These are phyloP conservation scores for Russula emetica DNA, from an alignment of 768 basidiomycete genomes.

Conservation along the genomic window DNA sequence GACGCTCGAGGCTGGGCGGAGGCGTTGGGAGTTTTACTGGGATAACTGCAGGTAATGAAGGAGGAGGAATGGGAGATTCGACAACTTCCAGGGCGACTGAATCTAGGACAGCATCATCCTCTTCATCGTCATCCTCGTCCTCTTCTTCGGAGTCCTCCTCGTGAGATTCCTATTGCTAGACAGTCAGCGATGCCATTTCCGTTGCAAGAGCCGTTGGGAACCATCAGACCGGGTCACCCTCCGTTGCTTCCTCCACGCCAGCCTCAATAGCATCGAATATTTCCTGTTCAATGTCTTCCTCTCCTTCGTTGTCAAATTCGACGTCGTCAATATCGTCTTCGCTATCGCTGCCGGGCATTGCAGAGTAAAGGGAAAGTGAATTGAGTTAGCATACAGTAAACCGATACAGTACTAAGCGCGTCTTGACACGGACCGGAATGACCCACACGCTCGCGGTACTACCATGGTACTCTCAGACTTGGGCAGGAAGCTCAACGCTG, in stretches of 20 bases:
- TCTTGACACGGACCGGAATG: conserved; percentile 11
- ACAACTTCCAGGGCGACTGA: conserved; percentile 8
- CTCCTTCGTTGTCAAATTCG: conserved; percentile 26
- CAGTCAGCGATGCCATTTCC: neutral
- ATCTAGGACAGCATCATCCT: conserved; percentile 53
- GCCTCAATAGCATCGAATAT: conserved; percentile 54
- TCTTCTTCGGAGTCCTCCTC: conserved; percentile 35
- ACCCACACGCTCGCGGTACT: conserved; percentile 20
- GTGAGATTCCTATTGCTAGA: conserved; percentile 24
- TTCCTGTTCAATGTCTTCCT: conserved; percentile 32
- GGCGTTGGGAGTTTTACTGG: conserved; percentile 33
- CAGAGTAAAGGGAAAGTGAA: conserved; percentile 40
- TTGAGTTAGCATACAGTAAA: neutral
- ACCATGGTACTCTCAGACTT: conserved; percentile 95
- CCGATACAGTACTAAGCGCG: conserved; percentile 8
- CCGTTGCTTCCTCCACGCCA: conserved; percentile 55
- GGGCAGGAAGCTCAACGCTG: conserved; percentile 89
- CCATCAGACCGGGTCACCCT: conserved; percentile 64
- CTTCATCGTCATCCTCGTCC: conserved; percentile 40
- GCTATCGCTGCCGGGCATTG: conserved; percentile 44
- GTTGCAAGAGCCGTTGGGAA: neutral
- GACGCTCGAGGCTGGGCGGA: conserved; percentile 28
- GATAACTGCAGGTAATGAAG: conserved; percentile 31
- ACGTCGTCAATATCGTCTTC: conserved; percentile 54
- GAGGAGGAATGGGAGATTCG: conserved; percentile 41